Conservation (phyloP, 75 land plant species). For the Cunninghamia lanceolata region DNA sequence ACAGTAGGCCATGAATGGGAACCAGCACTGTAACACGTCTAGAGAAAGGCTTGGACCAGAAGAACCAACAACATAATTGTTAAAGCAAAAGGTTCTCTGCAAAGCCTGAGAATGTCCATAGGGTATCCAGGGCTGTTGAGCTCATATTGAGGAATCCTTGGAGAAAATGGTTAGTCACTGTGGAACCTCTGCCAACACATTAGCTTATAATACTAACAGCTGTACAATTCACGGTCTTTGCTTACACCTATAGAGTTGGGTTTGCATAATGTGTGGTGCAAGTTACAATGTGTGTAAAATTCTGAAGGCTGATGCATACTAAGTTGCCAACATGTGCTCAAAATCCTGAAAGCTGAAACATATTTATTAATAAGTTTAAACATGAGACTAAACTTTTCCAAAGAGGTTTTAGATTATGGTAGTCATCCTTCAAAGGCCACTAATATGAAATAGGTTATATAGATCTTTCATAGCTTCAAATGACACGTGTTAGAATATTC, state of each 20-base stretch:
- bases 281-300: neutral
- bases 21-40: neutral
- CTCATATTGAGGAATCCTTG: neutral
- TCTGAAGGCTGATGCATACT: neutral
- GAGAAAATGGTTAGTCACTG: neutral
- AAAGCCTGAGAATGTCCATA: neutral
- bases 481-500: neutral
- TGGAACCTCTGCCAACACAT: neutral
- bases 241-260: neutral
- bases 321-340: too few relatives aligned
- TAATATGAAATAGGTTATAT: neutral
- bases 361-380: neutral
- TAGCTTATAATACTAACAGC: neutral
- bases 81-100: neutral
- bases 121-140: neutral
- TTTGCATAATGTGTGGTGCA: neutral
- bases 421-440: neutral
- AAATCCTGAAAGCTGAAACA: neutral
- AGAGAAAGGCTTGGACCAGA: neutral
- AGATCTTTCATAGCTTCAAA: neutral
- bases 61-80: neutral
- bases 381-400: neutral
- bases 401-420: neutral
- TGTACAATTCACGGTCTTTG: neutral
- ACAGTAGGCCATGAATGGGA: neutral